phyloP scores from a whole-genome alignment of 768 basidiomycete species.

The Termitomyces sp. region DNA sequence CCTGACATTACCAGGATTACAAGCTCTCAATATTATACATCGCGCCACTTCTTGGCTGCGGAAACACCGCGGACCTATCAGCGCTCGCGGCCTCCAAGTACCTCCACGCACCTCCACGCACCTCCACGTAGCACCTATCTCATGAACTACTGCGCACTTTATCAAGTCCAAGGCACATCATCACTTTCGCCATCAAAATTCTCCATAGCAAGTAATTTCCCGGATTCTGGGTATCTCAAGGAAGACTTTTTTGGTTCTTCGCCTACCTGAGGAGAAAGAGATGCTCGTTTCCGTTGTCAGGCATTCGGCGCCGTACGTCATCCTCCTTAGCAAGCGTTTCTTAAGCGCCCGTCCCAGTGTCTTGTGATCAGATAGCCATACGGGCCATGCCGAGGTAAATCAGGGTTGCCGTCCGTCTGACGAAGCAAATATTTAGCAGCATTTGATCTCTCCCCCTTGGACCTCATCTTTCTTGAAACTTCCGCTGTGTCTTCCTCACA shows the following conservation, averaged over 20 bases:
- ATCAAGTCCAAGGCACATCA: constrained; percentile 1
- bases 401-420: constrained; percentile 7
- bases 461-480: constrained; percentile 5
- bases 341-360: background rate
- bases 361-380: constrained; percentile 10
- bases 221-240: background rate
- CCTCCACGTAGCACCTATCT: background rate
- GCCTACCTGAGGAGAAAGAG: background rate
- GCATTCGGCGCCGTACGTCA: background rate
- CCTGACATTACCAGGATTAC: background rate
- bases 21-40: background rate
- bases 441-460: constrained; percentile 1
- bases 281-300: background rate
- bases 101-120: background rate
- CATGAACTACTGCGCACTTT: background rate
- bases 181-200: constrained; percentile 8
- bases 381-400: constrained; percentile 6
- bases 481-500: constrained; percentile 2
- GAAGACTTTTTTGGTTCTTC: background rate
- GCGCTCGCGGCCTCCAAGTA: background rate
- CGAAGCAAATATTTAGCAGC: constrained; percentile 10
- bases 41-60: background rate
- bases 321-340: background rate
- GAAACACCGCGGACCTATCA: background rate
- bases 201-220: background rate